phyloP scores from a whole-genome alignment of 2,329 filamentous ascomycete species.

The Hypoxylon rubiginosum region DNA sequence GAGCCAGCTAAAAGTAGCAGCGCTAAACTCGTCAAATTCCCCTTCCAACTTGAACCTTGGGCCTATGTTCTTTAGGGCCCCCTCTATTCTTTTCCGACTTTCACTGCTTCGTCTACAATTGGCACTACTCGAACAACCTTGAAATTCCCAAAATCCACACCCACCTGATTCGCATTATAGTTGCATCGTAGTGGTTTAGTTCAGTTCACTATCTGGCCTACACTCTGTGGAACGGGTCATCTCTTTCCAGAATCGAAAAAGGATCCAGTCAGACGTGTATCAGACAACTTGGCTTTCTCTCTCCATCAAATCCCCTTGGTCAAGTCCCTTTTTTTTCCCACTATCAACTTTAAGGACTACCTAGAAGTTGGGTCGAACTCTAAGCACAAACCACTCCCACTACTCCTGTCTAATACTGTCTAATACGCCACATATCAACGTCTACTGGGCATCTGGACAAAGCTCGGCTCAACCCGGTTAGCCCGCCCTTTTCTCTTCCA shows the following conservation, averaged over 20 bases:
- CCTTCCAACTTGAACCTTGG: neutral
- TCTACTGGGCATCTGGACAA: slow-evolving; percentile 26
- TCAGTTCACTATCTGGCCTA: slow-evolving; percentile 14
- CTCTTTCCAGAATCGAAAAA: slow-evolving; percentile 11
- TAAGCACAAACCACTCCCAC: neutral
- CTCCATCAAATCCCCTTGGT: neutral
- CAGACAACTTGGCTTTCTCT: slow-evolving; percentile 2
- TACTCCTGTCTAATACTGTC: neutral
- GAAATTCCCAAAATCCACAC: slow-evolving; percentile 8
- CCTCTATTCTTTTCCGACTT: slow-evolving; percentile 37
- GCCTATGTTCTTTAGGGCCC: slow-evolving; percentile 24
- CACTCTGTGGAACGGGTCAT: slow-evolving; percentile 22
- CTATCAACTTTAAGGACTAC: neutral
- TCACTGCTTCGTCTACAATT: slow-evolving; percentile 5
- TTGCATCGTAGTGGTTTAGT: slow-evolving; percentile 3
- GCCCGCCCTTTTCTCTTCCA: slow-evolving; percentile 12
- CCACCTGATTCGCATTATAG: neutral
- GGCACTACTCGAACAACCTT: neutral
- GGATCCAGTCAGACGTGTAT: neutral
- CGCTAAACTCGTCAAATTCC: slow-evolving; percentile 47
- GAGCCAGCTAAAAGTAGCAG: slow-evolving; percentile 37
- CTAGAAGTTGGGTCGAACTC: neutral
- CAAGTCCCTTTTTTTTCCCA: neutral
- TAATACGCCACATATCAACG: slow-evolving; percentile 15
- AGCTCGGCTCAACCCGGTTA: slow-evolving; percentile 32